Percentiles rank a stretch among this genome's conserved stretches.
Conservation (phyloP, 1,284 basidiomycete genomes). For the Boletus smithii region DNA sequence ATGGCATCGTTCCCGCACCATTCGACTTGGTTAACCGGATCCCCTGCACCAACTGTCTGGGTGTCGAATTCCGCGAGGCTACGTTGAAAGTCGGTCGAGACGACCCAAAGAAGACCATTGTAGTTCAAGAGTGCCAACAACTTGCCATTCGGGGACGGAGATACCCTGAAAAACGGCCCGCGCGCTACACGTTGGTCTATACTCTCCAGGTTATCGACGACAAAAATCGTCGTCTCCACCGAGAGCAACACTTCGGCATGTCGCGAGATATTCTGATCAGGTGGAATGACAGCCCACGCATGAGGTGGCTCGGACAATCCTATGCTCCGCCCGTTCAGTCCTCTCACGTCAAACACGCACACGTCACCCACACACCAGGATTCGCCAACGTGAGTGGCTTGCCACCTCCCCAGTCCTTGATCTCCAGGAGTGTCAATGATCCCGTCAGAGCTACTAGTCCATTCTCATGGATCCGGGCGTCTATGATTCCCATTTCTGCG, state of each 20-base stretch:
- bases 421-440: constrained; percentile 75
- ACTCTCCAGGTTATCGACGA: constrained; percentile 82
- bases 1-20: constrained; percentile 99
- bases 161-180: constrained; percentile 86
- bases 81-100: constrained; percentile 88
- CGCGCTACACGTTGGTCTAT: constrained; percentile 86
- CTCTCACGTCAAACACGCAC: constrained; percentile 3
- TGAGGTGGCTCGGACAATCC: constrained; percentile 74
- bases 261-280: constrained; percentile 80
- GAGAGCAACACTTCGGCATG: constrained; percentile 86
- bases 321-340: constrained; percentile 29
- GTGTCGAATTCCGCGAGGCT: constrained; percentile 86
- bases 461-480: constrained; percentile 81
- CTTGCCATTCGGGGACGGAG: constrained; percentile 91
- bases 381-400: constrained; percentile 65
- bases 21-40: constrained; percentile 66
- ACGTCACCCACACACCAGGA: constrained; percentile 51
- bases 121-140: constrained; percentile 83
- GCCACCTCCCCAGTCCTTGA: constrained; percentile 81
- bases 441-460: constrained; percentile 87
- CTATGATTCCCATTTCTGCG: constrained; percentile 79
- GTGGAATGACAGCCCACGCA: constrained; percentile 84
- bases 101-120: constrained; percentile 80
- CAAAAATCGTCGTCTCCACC: constrained; percentile 72
- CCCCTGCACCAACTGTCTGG: constrained; percentile 49